Base-by-base conservation (phyloP, 2,329 filamentous ascomycete genomes). In the Myriosclerotinia curreyana region DNA sequence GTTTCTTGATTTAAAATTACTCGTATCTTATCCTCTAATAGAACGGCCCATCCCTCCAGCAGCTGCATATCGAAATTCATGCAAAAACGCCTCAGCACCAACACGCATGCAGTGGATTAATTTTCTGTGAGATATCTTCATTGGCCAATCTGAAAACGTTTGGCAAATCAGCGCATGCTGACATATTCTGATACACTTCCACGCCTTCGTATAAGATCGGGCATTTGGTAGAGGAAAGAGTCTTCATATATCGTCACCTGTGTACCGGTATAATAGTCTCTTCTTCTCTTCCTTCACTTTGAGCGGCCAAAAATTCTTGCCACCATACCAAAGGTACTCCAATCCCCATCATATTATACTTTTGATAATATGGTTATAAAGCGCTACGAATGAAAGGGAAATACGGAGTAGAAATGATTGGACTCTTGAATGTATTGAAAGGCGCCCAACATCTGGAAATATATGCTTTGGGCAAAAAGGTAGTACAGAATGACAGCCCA, bases 21-120 rank as follows among this genome's bases (percentile, higher is more conserved):
- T 59, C 42, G 55, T 59, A 48, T 59, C 42, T 17, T 48, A 48
- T 48, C 55, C 55, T 59, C 55, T 59, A 36, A 59, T 48, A 59
- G 54, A 58, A 31, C 40, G 40, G 40, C 28, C 54, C 12, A 58
- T 46, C 28, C 55, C 55, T 48, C n/a, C 28, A n/a, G 28, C 8
- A 56, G 38, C 60, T 49, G 60, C 60, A 56, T 48, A 54, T 64
- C 55, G 65, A 69, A 61, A 71, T 70, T 70, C 67, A 72, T 72
- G 70, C 70, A 67, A 55, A 44, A 55, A 48, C 36, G 50, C 50
- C 38, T 61, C 60, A 50, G 48, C 38, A 61, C 56, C 65, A 5
- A 60, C 55, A 64, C 62, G 52, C 65, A 67, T 64, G 64, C 68
- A 62, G 59, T 53, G 53, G 38, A 42, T 61, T 28, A 60, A 64